phyloP scores from a whole-genome alignment of 495 filamentous ascomycete genomes.

The Aspergillus nanangensis region DNA sequence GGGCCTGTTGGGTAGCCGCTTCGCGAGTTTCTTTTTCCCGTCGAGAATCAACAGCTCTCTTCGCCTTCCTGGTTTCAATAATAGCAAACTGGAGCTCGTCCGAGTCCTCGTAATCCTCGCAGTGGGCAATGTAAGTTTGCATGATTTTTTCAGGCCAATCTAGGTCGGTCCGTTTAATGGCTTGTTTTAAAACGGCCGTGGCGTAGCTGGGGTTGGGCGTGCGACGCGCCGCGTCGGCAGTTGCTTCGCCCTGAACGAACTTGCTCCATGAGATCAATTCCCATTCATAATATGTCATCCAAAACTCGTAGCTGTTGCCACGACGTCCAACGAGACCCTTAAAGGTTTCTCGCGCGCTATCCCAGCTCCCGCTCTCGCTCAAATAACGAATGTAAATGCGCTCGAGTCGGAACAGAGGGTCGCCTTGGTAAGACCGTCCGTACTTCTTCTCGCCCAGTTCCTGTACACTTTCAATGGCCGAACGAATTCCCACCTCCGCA shows the following conservation, averaged over 20 bases:
- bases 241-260: constrained; percentile 45
- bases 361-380: constrained; percentile 66
- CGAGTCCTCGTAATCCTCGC: constrained; percentile 77
- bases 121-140: constrained; percentile 77
- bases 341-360: constrained; percentile 68
- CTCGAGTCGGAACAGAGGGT: constrained; percentile 82
- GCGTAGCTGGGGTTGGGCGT: constrained; percentile 57
- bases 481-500: constrained; percentile 83
- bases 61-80: constrained; percentile 62
- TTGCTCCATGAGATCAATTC: constrained; percentile 71
- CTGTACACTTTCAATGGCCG: constrained; percentile 76
- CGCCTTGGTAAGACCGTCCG: constrained; percentile 72
- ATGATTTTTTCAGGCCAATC: constrained; percentile 92
- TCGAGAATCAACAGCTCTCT: constrained; percentile 56
- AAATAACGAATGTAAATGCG: constrained; percentile 88
- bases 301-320: constrained; percentile 82
- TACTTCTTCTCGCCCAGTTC: constrained; percentile 72
- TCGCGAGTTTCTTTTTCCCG: constrained; percentile 61
- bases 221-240: constrained; percentile 40
- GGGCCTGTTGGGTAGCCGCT: constrained; percentile 41
- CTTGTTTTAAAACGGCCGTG: constrained; percentile 69
- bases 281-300: constrained; percentile 87
- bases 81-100: constrained; percentile 66
- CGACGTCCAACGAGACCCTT: constrained; percentile 62
- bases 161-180: constrained; percentile 62